phyloP scores from a whole-genome alignment of 352 stramenopile species.

The Globisporangium irregulare region DNA sequence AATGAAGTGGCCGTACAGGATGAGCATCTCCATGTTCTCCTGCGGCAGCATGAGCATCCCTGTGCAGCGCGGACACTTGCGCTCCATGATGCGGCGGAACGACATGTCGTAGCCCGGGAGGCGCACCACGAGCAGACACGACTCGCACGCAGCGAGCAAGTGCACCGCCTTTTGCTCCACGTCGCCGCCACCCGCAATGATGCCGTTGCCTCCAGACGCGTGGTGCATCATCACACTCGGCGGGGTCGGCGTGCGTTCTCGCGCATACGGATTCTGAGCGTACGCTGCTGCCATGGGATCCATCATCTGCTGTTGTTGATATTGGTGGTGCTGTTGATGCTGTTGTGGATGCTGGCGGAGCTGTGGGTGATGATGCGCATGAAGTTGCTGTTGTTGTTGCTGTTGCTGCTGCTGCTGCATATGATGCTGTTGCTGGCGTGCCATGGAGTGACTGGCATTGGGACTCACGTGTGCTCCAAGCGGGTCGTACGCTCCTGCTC shows the following conservation, averaged over 20 bases:
- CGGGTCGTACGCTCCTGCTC: constrained; percentile 9
- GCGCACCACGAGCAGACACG: constrained; percentile 67
- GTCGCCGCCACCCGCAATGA: constrained; percentile 3
- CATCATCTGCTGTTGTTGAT: constrained; percentile 16
- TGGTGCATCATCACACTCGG: constrained; percentile 17
- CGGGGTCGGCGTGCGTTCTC: constrained; percentile 18
- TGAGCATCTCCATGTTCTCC: constrained; percentile 86
- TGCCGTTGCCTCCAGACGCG: background rate
- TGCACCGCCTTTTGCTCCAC: constrained; percentile 47
- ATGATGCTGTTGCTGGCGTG: constrained; percentile 20
- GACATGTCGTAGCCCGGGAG: constrained; percentile 76
- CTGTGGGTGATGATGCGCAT: background rate
- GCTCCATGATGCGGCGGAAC: constrained; percentile 76
- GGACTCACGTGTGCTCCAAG: constrained; percentile 1
- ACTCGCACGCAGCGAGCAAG: constrained; percentile 68
- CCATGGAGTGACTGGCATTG: constrained; percentile 4
- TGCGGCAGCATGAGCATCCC: constrained; percentile 63
- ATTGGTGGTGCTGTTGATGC: constrained; percentile 19
- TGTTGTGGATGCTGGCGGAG: constrained; percentile 10
- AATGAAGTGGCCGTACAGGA: constrained; percentile 84
- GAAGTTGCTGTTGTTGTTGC: background rate
- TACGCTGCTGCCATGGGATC: constrained; percentile 17
- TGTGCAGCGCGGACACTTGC: constrained; percentile 66
- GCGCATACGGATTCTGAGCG: constrained; percentile 13
- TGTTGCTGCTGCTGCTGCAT: constrained; percentile 2